Evolutionary conservation across 345 rosid genomes (phyloP).

Genomic region (Pugionium cornutum): DNA sequence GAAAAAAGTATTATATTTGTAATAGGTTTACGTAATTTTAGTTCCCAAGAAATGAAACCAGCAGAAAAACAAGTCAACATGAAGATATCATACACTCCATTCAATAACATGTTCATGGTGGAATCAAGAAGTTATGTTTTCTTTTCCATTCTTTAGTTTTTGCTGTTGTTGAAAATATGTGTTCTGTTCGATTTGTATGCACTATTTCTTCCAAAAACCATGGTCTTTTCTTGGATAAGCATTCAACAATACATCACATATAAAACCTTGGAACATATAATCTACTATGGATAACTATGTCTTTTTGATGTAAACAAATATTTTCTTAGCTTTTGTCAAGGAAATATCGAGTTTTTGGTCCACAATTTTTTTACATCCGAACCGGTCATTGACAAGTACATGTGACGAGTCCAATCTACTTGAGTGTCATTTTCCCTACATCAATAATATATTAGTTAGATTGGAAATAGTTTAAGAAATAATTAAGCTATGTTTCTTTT

Average conservation of each 20-base stretch:
- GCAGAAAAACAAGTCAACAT: neutral
- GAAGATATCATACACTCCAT: neutral
- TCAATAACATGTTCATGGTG: too few relatives aligned
- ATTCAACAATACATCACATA: neutral
- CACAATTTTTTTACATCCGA: neutral
- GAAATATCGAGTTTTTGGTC: neutral
- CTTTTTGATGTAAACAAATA: neutral
- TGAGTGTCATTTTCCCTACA: neutral
- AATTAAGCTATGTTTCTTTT: too few relatives aligned
- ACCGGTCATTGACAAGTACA: conserved; percentile 6
- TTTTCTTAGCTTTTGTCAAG: neutral
- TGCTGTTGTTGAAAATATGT: too few relatives aligned
- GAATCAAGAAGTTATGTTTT: neutral
- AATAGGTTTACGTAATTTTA: neutral
- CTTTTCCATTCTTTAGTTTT: neutral
- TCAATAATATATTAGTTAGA: conserved; percentile 5
- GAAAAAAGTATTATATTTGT: neutral
- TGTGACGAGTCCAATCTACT: neutral
- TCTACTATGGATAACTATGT: conserved; percentile 11
- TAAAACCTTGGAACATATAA: neutral
- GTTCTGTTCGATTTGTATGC: too few relatives aligned
- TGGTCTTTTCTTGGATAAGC: neutral
- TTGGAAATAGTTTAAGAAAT: conserved; percentile 4
- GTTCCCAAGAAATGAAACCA: conserved; percentile 1
- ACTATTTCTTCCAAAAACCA: neutral